Base-by-base conservation (phyloP, 768 basidiomycete species). In the Podaxis sp. region DNA sequence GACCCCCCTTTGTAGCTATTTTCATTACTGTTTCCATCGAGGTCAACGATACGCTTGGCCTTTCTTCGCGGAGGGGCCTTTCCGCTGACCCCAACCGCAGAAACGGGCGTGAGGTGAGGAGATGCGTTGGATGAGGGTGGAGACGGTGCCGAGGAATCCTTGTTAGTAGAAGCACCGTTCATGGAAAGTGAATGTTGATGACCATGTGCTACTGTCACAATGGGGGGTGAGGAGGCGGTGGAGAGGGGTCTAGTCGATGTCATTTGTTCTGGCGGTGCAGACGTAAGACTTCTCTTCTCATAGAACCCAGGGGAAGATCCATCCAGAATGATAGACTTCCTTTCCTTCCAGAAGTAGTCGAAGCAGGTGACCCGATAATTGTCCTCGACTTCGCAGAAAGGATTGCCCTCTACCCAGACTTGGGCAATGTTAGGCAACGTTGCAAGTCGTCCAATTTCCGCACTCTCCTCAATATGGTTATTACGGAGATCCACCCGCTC, bases 361-460 rank as follows among this genome's bases (percentile, higher is more conserved):
- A 96, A 96, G 72, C 95, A 91, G 24, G 85, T 79, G 37, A 91
- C 72, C 17, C 95, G 83, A 73, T 91, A 93, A 44, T 82, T 83
- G 59, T 90, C 87, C 66, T 91, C 90, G 41, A 82, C 75, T 64
- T 90, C 87, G 44, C 81, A 78, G 66, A 97, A 84, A 0, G 91
- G 91, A 70, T 99, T 98, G 3, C 90, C 91, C 58, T 89, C 85
- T 22, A 95, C 78, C 87, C 88, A 96, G 2, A 98, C 80, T 69
- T 95, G 89, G 10, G 80, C 65, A 41, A 99, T 84, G 66, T 90
- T 86, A 12, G 95, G 93, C 40, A 98, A 78, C 6, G 84, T 80
- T 0, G 92, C 86, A 24, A 99, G 77, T 33, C 96, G 81, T 7
- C 93, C 91, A 8, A 99, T 80, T 73, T 99, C 96, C 10, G 86